A percentile compares a stretch with the other conserved stretches of the same genome.
Evolutionary conservation across 208 protist genomes (phyloP).

Genomic region (Zelonia costaricensis): DNA sequence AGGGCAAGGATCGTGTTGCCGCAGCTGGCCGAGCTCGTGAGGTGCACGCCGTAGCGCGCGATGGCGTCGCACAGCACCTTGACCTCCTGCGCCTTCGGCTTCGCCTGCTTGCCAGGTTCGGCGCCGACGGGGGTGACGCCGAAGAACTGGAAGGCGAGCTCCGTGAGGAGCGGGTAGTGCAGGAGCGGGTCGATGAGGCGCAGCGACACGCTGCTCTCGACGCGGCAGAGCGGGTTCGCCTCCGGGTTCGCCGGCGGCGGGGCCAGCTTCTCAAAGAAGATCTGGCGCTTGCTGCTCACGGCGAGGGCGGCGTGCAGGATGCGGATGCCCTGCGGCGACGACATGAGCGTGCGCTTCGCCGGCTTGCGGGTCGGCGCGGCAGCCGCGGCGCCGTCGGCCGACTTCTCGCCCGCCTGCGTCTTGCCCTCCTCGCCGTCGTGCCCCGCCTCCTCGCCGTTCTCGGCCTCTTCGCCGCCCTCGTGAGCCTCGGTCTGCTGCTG

Average conservation of each 20-base stretch:
- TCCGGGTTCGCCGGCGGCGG: conserved; percentile 19
- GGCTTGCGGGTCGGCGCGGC: conserved; percentile 14
- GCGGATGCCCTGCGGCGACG: conserved; percentile 46
- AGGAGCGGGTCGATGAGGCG: conserved; percentile 58
- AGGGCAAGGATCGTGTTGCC: conserved; percentile 61
- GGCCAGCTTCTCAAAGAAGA: conserved; percentile 57
- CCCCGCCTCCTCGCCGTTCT: conserved; percentile 10
- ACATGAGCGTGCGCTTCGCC: conserved; percentile 25
- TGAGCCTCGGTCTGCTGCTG: conserved; percentile 11
- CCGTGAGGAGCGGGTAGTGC: conserved; percentile 46
- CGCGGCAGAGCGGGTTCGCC: conserved; percentile 20
- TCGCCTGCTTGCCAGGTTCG: conserved; percentile 10
- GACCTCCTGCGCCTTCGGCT: conserved; percentile 52
- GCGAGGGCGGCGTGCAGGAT: conserved; percentile 47
- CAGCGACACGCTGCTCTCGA: conserved; percentile 27
- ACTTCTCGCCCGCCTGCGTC: background rate
- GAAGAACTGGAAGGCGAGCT: conserved; percentile 66
- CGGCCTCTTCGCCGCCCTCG: conserved; percentile 14
- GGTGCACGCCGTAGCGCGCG: conserved; percentile 52
- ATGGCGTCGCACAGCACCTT: conserved; percentile 60
- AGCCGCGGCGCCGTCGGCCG: background rate
- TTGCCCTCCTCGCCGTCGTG: conserved; percentile 16
- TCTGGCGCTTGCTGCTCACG: conserved; percentile 41
- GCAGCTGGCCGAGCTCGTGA: conserved; percentile 44
- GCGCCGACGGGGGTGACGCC: conserved; percentile 33